Evolutionary conservation across 805 yeast genomes (phyloP).

Genomic region (Kluyveromyces wickerhamii): DNA sequence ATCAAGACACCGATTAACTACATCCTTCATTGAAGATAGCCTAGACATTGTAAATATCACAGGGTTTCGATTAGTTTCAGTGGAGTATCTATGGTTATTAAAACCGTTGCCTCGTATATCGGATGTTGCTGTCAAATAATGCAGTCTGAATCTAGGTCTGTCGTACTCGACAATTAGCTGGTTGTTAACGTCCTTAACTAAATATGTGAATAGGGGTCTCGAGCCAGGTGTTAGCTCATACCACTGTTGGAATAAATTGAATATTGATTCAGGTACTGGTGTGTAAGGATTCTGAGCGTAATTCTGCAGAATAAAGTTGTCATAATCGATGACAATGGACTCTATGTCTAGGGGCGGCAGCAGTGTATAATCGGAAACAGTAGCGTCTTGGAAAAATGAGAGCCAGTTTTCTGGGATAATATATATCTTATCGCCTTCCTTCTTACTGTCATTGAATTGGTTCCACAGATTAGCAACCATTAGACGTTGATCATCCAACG

Average conservation of each 20-base stretch:
- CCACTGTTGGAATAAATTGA: constrained; percentile 40
- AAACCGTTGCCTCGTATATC: constrained; percentile 7
- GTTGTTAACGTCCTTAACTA: constrained; percentile 25
- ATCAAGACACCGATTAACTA: constrained; percentile 16
- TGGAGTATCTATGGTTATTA: constrained; percentile 6
- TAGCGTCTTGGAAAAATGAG: constrained; percentile 31
- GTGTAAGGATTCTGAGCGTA: constrained; percentile 22
- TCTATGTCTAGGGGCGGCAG: constrained; percentile 44
- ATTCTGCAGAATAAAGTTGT: constrained; percentile 34
- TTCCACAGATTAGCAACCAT: constrained; percentile 12
- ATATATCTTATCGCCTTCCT: constrained; percentile 43
- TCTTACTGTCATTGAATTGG: constrained; percentile 10
- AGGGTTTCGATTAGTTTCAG: constrained; percentile 12
- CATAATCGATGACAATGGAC: constrained; percentile 37
- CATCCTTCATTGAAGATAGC: constrained; percentile 25
- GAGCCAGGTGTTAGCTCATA: constrained; percentile 42
- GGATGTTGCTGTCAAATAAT: constrained; percentile 22
- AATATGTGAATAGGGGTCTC: constrained; percentile 31
- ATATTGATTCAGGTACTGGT: constrained; percentile 38
- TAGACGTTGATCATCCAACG: constrained; percentile 16
- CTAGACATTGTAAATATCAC: constrained; percentile 30
- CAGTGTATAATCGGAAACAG: constrained; percentile 20
- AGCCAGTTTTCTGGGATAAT: constrained; percentile 43
- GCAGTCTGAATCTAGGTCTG: constrained; percentile 31
- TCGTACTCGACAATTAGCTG: constrained; percentile 30